Percentiles rank a stretch among this genome's conserved stretches.
phyloP scores from a whole-genome alignment of 306 rosid genomes.

The Alnus glutinosa region DNA sequence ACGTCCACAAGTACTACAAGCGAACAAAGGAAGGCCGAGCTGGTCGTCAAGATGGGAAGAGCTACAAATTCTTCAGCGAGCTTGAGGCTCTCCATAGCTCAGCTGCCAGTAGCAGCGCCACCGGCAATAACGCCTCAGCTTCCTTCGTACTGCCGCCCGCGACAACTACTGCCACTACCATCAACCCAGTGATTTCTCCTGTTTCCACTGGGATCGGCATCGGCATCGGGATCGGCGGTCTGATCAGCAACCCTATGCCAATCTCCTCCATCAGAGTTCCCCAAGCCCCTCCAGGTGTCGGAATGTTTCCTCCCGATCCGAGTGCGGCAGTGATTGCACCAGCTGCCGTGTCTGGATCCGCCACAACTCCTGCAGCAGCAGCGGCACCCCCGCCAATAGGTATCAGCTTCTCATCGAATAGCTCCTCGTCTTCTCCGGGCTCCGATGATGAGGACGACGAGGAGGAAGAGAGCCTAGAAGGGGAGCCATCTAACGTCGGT shows the following conservation, averaged over 20 bases:
- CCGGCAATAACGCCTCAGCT: slow-evolving; percentile 12
- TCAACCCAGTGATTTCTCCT: not conserved
- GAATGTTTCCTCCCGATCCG: slow-evolving; percentile 13
- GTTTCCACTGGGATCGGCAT: slow-evolving; percentile 20
- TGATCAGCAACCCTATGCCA: slow-evolving; percentile 41
- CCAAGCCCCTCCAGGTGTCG: slow-evolving; percentile 13
- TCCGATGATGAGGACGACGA: slow-evolving; percentile 27
- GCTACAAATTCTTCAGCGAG: slow-evolving; percentile 48
- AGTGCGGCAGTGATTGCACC: not conserved
- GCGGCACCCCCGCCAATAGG: slow-evolving; percentile 2
- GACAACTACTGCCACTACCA: not conserved
- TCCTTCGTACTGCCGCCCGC: slow-evolving; percentile 3
- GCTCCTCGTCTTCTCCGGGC: slow-evolving; percentile 38
- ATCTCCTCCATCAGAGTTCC: slow-evolving; percentile 32
- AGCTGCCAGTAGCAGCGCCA: not conserved
- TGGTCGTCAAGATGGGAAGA: slow-evolving; percentile 55
- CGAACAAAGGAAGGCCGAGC: slow-evolving; percentile 54
- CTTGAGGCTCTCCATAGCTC: slow-evolving; percentile 50
- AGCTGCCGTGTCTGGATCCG: not conserved
- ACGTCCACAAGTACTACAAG: slow-evolving; percentile 51
- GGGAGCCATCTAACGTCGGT: slow-evolving; percentile 26
- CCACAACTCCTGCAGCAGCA: not conserved
- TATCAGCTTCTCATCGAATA: slow-evolving; percentile 41
- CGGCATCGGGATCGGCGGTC: not conserved
- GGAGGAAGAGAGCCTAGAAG: slow-evolving; percentile 25